Conservation (phyloP, 345 rosid species). For the Citrus trifoliata region DNA sequence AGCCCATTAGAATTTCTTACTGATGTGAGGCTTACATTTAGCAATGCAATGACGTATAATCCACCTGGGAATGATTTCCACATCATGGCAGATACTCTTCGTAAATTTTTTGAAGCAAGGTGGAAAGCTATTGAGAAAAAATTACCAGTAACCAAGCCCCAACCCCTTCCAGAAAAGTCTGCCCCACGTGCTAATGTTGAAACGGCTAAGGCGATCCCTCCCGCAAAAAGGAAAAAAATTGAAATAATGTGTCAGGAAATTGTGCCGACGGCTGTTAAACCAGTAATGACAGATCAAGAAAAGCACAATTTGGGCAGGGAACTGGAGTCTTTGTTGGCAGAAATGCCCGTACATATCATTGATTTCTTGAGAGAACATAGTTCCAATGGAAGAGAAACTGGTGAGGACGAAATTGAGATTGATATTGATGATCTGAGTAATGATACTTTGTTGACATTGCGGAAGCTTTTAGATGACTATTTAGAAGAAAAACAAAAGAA, state of each 20-base stretch:
- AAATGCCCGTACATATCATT: constrained; percentile 69
- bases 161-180: constrained; percentile 29
- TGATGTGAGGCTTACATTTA: constrained; percentile 84
- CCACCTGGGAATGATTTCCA: constrained; percentile 86
- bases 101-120: constrained; percentile 69
- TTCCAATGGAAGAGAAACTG: constrained; percentile 57
- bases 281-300: constrained; percentile 59
- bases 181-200: constrained; percentile 35
- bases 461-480: constrained; percentile 70
- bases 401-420: constrained; percentile 90
- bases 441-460: constrained; percentile 67
- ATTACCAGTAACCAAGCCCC: constrained; percentile 33
- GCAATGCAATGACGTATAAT: constrained; percentile 89
- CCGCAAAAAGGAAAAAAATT: constrained; percentile 67
- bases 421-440: constrained; percentile 87
- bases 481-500: constrained; percentile 57
- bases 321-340: constrained; percentile 58
- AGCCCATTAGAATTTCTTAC: constrained; percentile 71
- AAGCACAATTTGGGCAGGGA: constrained; percentile 57
- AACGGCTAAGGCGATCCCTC: constrained; percentile 34
- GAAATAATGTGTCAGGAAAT: constrained; percentile 35
- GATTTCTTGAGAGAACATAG: constrained; percentile 81
- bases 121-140: constrained; percentile 87
- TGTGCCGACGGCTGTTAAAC: constrained; percentile 45
- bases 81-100: constrained; percentile 74